Evolutionary conservation across 176 grass and related monocot species (phyloP), one percentile per base, ranked within the genome.

Genomic region (Aegilops longissima): DNA sequence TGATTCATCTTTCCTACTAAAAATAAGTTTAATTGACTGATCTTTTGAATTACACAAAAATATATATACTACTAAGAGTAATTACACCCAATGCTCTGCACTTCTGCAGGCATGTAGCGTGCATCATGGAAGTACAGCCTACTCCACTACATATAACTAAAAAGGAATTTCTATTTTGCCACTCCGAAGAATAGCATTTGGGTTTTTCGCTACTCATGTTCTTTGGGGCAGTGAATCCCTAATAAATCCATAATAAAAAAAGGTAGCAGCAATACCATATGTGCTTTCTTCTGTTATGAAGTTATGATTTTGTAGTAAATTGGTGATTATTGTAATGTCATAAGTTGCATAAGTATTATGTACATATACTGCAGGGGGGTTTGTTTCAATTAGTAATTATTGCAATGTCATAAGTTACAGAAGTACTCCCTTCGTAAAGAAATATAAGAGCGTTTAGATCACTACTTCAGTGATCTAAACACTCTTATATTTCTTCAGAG

Each of bases 241-340:
- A 31, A 30, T 49, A 76, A 74, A 20, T 47, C 12, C 39, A 23
- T 24, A 17, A 78, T 1, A 9, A 78, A 40, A 54, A 33, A 71
- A 44, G 16, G 40, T 62, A 56, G 56, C 16, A 78, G 5, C 30
- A 83, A 70, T 52, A 52, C 11, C 39, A 47, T 61, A 56, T 85
- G 73, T 71, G 18, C 39, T 63, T 49, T 71, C 73, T 49, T 20
- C 45, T 78, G 49, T 67, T 76, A 81, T 24, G 12, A 63, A 70
- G 39, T 51, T 77, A 83, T 78, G 52, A 84, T 72, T n/a, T 44
- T 52, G 51, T 18, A 77, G 13, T 1, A 83, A 88, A 88, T 70
- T 77, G 69, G 61, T 77, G 68, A 39, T 49, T 27, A 72, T 25
- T 83, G 21, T 1, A 42, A 65, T 65, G 58, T 33, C 78, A 75